phyloP scores from a whole-genome alignment of 495 filamentous ascomycete species.

The Penicillium longicatenatum region DNA sequence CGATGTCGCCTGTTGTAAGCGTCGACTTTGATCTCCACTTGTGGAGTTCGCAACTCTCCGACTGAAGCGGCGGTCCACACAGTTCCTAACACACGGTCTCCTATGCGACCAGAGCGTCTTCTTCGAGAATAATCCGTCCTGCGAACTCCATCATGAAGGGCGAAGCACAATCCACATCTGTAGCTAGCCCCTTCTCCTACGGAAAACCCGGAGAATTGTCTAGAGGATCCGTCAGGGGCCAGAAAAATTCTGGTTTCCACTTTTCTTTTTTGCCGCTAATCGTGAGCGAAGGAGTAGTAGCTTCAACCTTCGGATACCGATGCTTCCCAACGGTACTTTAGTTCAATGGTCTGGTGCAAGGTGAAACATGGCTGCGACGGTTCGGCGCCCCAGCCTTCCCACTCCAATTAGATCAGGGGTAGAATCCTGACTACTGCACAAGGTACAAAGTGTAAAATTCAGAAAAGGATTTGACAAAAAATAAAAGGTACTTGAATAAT shows the following conservation, averaged over 20 bases:
- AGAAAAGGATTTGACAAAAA: neutral
- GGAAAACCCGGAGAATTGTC: neutral
- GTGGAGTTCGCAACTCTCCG: constrained; percentile 22
- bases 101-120: constrained; percentile 27
- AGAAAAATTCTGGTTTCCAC: constrained; percentile 13
- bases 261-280: constrained; percentile 7
- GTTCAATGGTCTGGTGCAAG: neutral
- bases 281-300: neutral
- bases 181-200: neutral
- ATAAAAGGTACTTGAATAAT: constrained; percentile 1
- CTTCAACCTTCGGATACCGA: constrained; percentile 15
- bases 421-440: neutral
- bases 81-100: constrained; percentile 6
- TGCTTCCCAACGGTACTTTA: constrained; percentile 14
- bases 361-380: constrained; percentile 32
- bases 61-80: constrained; percentile 4
- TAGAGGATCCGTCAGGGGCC: constrained; percentile 1
- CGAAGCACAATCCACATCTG: neutral
- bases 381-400: constrained; percentile 17
- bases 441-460: neutral
- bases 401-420: constrained; percentile 16
- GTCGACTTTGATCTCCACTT: constrained; percentile 12
- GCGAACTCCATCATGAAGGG: neutral
- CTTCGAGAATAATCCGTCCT: constrained; percentile 19
- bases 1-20: neutral